phyloP scores from a whole-genome alignment of 2,329 filamentous ascomycete genomes.

The Knufia fluminis region DNA sequence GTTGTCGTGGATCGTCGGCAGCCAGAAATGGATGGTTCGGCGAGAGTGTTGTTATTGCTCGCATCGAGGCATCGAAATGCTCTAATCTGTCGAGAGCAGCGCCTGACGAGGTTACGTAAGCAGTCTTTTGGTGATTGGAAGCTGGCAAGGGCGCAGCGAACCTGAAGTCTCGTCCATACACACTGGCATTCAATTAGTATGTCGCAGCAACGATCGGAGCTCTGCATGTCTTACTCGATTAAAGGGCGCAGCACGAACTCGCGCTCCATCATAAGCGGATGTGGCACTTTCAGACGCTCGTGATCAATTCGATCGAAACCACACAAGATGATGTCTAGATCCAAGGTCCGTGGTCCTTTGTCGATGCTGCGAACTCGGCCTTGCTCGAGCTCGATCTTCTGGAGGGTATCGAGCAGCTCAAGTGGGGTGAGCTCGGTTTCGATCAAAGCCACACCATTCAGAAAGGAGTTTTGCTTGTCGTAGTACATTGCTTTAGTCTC shows the following conservation, averaged over 20 bases:
- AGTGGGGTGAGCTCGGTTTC: slow-evolving; percentile 69
- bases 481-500: slow-evolving; percentile 98
- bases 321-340: slow-evolving; percentile 85
- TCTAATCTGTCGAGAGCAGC: not conserved
- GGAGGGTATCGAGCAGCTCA: slow-evolving; percentile 67
- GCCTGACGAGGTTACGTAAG: not conserved
- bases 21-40: slow-evolving; percentile 49
- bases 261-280: slow-evolving; percentile 74
- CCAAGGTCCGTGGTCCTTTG: slow-evolving; percentile 90
- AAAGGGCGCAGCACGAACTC: slow-evolving; percentile 89
- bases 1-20: slow-evolving; percentile 18
- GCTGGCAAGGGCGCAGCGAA: too few relatives aligned
- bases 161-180: too few relatives aligned
- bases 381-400: slow-evolving; percentile 70
- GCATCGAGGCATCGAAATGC: not conserved
- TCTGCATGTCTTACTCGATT: slow-evolving; percentile 46
- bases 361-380: slow-evolving; percentile 78
- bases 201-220: too few relatives aligned
- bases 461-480: slow-evolving; percentile 72
- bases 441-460: slow-evolving; percentile 76
- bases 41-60: slow-evolving; percentile 39
- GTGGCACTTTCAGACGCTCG: slow-evolving; percentile 72
- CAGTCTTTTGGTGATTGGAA: too few relatives aligned
- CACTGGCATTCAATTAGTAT: too few relatives aligned
- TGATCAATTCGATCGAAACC: slow-evolving; percentile 56